Base-by-base conservation (phyloP, 179 eudicot species). In the Spinacia oleracea region DNA sequence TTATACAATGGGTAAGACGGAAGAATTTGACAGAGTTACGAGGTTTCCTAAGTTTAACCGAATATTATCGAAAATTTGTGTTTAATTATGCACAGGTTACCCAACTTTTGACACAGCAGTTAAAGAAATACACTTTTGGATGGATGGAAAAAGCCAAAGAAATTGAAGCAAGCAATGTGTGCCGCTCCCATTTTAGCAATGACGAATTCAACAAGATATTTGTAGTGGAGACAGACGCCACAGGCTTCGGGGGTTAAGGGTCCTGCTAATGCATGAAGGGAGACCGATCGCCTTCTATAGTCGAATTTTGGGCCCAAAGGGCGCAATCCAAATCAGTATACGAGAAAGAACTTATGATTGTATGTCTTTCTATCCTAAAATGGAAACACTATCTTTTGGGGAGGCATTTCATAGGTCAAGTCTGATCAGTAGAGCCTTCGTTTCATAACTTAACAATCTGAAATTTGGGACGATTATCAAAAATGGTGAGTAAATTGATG, bases 161-260 rank as follows among this genome's bases (percentile, higher is more conserved):
- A 0, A 0, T 31, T 81, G 0, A 77, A 81, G 29, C 0, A 0
- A 1, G 59, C 77, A 0, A 40, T 78, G 59, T 25, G 14, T 15
- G n/a, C 0, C 0, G 59, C 75, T 9, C 80, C 75, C 0, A 66
- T 35, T 18, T 14, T 77, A 0, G 67, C 80, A 0, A 29, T 81
- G 3, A 73, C 74, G 0, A 21, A 81, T 81, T 81, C 29, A 9
- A 4, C 0, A 0, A 34, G 4, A 0, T 11, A 0, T 71, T 70
- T 42, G 27, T 16, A 0, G 10, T 81, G 0, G 77, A 70, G 8
- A 43, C 70, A 2, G 75, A 81, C 51, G n/a, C n/a, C n/a, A n/a
- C n/a, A n/a, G n/a, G 84, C 80, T 0, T 46, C 5, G 77, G 72
- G 0, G 9, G 76, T 76, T 72, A 72, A 2, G n/a, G n/a, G 80